A percentile compares a stretch with the other conserved stretches of the same genome.
Evolutionary conservation across 768 basidiomycete genomes (phyloP).

Genomic region (Russula olivacea): DNA sequence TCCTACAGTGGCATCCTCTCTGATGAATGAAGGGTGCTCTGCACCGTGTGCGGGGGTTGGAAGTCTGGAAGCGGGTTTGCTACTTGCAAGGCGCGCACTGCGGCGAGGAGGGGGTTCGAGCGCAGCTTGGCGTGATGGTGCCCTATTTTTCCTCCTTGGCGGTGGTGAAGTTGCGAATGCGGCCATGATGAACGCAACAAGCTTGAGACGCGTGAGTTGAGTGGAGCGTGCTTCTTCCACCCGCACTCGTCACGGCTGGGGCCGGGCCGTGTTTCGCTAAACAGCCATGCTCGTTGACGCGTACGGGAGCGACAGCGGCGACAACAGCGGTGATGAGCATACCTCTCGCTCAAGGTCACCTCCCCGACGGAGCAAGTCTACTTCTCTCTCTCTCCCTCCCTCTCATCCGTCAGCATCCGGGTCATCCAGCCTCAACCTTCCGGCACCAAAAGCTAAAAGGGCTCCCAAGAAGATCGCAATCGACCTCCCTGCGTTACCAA

Average conservation of each 20-base stretch:
- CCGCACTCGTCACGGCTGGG: too few relatives aligned
- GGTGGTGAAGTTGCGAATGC: conserved; percentile 24
- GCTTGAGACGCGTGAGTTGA: background rate
- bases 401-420: conserved; percentile 25
- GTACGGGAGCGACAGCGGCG: conserved; percentile 72
- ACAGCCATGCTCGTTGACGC: conserved; percentile 61
- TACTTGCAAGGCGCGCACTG: conserved; percentile 29
- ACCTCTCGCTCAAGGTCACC: conserved; percentile 26
- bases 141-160: conserved; percentile 23
- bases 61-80: conserved; percentile 38
- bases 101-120: conserved; percentile 31
- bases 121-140: conserved; percentile 16
- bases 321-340: conserved; percentile 49
- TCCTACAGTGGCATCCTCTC: conserved; percentile 38
- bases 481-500: conserved; percentile 45
- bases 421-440: conserved; percentile 30
- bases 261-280: background rate
- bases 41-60: conserved; percentile 38
- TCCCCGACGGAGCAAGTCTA: conserved; percentile 31
- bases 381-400: conserved; percentile 35
- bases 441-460: conserved; percentile 43
- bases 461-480: conserved; percentile 58
- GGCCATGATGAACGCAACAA: conserved; percentile 10
- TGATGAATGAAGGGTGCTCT: conserved; percentile 34
- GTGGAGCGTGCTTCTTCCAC: too few relatives aligned